Base-by-base conservation (phyloP, 228 moss, liverwort and hornwort species). In the Sphagnum magellanicum region DNA sequence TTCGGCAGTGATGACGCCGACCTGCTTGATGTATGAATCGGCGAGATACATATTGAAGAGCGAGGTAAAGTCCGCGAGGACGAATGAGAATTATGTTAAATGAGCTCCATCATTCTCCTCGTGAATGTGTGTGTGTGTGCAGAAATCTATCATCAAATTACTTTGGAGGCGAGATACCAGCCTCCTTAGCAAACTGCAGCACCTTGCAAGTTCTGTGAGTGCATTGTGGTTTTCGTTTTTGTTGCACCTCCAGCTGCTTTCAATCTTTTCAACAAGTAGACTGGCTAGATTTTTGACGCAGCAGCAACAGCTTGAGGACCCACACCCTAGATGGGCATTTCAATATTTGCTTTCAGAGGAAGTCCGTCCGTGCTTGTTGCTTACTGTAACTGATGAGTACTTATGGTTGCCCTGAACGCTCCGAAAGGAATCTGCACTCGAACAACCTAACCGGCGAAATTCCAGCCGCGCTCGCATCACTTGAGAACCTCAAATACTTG, bases 71-170 rank as follows among this genome's bases (percentile, higher is more conserved):
- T 32, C 32, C 32, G 32, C 32, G 32, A 32, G 32, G 3, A 32
- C 1, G 32, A 2, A 32, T 32, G 32, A 32, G 32, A 32, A 32
- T 55, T 55, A 8, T 55, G 55, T 8, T 55, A 55, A 1, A 12
- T 8, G 12, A 55, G 55, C 55, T 12, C 8, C 55, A 8, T 55
- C 8, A 8, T 8, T 55, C 55, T 8, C 55, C 12, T 55, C 1
- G 12, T 55, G 55, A 55, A 32, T 32, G 32, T 55, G 8, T 8
- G 3, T 7, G 12, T 8, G 12, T 55, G 55, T 55, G 55, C 82
- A 86, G 85, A 73, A 73, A 82, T 66, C 73, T 86, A 58, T 86
- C 86, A 64, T 68, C 50, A 60, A 86, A 82, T 73, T 57, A 71
- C 68, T 82, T 86, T 73, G 69, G 77, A 60, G 81, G 82, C 50